Percentiles rank a stretch among this genome's conserved stretches.
Conservation (phyloP, 345 rosid species). For the Rubroshorea leprosula region DNA sequence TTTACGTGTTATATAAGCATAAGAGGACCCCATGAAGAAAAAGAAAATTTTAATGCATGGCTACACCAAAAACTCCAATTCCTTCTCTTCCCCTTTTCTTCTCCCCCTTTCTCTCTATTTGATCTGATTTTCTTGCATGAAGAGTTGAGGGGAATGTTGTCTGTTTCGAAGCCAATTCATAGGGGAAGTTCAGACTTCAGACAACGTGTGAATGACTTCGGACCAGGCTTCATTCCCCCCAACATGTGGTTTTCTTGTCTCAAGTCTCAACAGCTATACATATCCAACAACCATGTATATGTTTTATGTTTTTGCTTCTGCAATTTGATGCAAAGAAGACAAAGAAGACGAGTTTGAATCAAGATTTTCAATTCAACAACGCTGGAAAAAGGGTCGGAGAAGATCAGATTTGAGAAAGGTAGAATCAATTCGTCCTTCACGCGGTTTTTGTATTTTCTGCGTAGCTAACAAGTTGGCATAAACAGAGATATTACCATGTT, state of each 20-base stretch:
- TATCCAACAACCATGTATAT: too few relatives aligned
- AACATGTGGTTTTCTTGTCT: conserved; percentile 31
- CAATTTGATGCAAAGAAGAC: too few relatives aligned
- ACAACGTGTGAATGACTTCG: conserved; percentile 46
- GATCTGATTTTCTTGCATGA: too few relatives aligned
- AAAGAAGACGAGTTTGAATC: too few relatives aligned
- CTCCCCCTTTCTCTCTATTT: conserved; percentile 11
- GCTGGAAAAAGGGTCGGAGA: too few relatives aligned
- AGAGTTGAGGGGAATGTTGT: conserved; percentile 73
- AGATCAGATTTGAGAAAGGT: too few relatives aligned
- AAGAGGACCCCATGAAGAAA: conserved; percentile 23
- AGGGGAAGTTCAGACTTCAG: neutral
- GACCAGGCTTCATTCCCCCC: conserved; percentile 99
- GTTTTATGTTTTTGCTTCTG: too few relatives aligned
- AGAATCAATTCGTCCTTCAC: too few relatives aligned
- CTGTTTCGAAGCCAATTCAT: conserved; percentile 73
- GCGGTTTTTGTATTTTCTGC: too few relatives aligned
- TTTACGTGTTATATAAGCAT: conserved; percentile 26
- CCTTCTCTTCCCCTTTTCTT: conserved; percentile 10
- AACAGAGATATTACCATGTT: conserved; percentile 1
- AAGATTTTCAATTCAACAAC: too few relatives aligned
- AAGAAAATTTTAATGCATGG: conserved; percentile 34
- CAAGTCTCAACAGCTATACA: too few relatives aligned
- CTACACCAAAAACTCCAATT: conserved; percentile 10
- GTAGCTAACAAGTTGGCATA: conserved; percentile 10